phyloP scores from a whole-genome alignment of 2,329 filamentous ascomycete genomes.

The Exophiala sp. region DNA sequence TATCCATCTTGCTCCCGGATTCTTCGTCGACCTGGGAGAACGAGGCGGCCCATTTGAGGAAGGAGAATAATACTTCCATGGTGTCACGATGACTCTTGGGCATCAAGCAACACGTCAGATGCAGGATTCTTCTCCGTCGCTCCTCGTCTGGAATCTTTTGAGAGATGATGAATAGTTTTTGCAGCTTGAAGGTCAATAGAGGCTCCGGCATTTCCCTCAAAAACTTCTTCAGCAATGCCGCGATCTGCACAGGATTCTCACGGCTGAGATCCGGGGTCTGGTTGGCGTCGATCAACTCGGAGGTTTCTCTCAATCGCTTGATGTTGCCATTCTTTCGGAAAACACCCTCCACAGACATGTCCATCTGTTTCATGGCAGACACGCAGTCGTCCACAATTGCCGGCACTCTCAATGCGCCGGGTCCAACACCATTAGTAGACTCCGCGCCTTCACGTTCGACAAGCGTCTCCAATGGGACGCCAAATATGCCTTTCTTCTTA shows the following conservation, averaged over 20 bases:
- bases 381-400: conserved; percentile 94
- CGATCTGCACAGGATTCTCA: conserved; percentile 88
- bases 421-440: conserved; percentile 94
- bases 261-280: conserved; percentile 79
- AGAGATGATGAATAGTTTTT: conserved; percentile 80
- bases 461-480: conserved; percentile 78
- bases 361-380: conserved; percentile 94
- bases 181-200: conserved; percentile 88
- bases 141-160: conserved; percentile 81
- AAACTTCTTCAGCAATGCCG: conserved; percentile 90
- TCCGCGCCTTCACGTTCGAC: conserved; percentile 92
- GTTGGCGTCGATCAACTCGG: conserved; percentile 78
- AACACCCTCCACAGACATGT: conserved; percentile 95
- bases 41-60: conserved; percentile 94
- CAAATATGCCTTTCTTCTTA: conserved; percentile 93
- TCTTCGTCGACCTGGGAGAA: conserved; percentile 98
- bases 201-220: conserved; percentile 91
- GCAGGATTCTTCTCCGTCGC: conserved; percentile 75
- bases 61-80: conserved; percentile 89
- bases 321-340: conserved; percentile 99
- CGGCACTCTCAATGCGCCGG: conserved; percentile 81
- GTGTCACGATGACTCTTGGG: conserved; percentile 90
- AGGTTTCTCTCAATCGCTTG: conserved; percentile 79
- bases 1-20: conserved; percentile 96
- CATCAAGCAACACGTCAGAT: conserved; percentile 84